These are phyloP conservation scores for Tylopilus sp. DNA, from an alignment of 1,284 basidiomycete genomes.

Conservation along the genomic window DNA sequence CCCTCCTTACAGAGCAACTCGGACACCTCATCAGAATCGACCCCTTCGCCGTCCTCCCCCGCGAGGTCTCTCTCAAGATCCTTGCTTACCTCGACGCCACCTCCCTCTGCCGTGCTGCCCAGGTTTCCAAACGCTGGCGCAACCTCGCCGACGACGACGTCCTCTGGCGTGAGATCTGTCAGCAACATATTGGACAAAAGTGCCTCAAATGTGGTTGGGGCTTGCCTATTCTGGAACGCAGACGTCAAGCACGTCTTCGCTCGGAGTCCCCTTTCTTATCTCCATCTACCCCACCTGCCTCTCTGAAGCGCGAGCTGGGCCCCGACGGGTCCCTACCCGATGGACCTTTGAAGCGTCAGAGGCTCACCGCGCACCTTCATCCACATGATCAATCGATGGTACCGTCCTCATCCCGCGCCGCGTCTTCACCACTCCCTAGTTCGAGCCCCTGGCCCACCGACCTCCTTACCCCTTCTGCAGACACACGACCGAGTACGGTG, in stretches of 20 bases:
- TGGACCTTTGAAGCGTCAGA: slow-evolving; percentile 51
- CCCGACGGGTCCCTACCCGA: slow-evolving; percentile 20
- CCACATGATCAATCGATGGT: background rate
- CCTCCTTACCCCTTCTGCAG: slow-evolving; percentile 10
- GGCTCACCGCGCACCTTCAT: slow-evolving; percentile 29
- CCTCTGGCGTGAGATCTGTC: slow-evolving; percentile 95
- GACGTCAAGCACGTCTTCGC: slow-evolving; percentile 42
- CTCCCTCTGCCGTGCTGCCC: slow-evolving; percentile 91
- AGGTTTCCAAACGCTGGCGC: slow-evolving; percentile 87
- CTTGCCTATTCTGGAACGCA: slow-evolving; percentile 83
- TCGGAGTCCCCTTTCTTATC: slow-evolving; percentile 33
- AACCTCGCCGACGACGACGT: slow-evolving; percentile 92
- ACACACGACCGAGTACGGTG: slow-evolving; percentile 25
- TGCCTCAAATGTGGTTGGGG: slow-evolving; percentile 99
- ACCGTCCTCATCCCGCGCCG: slow-evolving; percentile 7
- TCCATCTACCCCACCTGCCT: slow-evolving; percentile 25
- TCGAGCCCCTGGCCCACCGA: slow-evolving; percentile 18
- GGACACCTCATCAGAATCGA: slow-evolving; percentile 91
- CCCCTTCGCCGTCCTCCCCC: slow-evolving; percentile 87
- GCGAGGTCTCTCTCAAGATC: slow-evolving; percentile 86
- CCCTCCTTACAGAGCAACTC: slow-evolving; percentile 90
- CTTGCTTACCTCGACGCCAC: slow-evolving; percentile 93
- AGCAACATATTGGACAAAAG: slow-evolving; percentile 97
- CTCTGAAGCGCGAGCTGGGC: slow-evolving; percentile 39
- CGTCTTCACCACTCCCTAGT: slow-evolving; percentile 15